Percentiles rank a stretch among this genome's conserved stretches.
phyloP scores from a whole-genome alignment of 768 basidiomycete species.

The Phylloporus arenicola region DNA sequence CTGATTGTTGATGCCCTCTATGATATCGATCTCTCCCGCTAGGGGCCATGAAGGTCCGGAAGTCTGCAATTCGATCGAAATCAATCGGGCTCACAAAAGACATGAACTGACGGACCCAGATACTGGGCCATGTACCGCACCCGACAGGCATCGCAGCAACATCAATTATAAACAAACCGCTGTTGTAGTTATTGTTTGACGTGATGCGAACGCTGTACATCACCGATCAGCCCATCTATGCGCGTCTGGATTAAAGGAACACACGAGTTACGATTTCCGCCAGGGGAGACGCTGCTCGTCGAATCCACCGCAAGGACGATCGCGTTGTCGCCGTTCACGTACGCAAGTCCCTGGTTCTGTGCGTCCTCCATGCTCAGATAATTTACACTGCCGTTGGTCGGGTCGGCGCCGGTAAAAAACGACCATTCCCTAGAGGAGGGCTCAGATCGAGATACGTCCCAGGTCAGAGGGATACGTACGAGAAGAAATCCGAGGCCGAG shows the following conservation, averaged over 20 bases:
- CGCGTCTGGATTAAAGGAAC: neutral
- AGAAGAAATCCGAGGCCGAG: conserved; percentile 48
- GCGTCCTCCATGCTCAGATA: conserved; percentile 49
- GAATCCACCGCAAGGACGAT: conserved; percentile 59
- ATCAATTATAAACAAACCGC: conserved; percentile 71
- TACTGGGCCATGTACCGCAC: conserved; percentile 59
- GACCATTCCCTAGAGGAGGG: conserved; percentile 47
- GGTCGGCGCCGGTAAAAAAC: conserved; percentile 57
- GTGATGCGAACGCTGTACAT: conserved; percentile 56
- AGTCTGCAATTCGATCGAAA: conserved; percentile 22
- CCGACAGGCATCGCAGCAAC: conserved; percentile 65
- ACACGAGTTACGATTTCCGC: conserved; percentile 50
- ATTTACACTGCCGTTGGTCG: conserved; percentile 65
- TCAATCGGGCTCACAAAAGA: neutral
- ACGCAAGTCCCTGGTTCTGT: conserved; percentile 47
- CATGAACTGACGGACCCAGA: conserved; percentile 33
- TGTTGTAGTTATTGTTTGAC: conserved; percentile 50
- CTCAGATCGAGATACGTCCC: neutral
- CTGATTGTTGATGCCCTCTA: conserved; percentile 65
- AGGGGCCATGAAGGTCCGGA: conserved; percentile 51
- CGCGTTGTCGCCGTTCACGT: conserved; percentile 46
- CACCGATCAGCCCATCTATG: neutral
- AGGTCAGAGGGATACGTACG: conserved; percentile 33
- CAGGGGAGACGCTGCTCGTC: conserved; percentile 39
- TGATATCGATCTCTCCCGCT: conserved; percentile 63